Conservation (phyloP, 176 grass and related monocot genomes). For the Poa pratensis region DNA sequence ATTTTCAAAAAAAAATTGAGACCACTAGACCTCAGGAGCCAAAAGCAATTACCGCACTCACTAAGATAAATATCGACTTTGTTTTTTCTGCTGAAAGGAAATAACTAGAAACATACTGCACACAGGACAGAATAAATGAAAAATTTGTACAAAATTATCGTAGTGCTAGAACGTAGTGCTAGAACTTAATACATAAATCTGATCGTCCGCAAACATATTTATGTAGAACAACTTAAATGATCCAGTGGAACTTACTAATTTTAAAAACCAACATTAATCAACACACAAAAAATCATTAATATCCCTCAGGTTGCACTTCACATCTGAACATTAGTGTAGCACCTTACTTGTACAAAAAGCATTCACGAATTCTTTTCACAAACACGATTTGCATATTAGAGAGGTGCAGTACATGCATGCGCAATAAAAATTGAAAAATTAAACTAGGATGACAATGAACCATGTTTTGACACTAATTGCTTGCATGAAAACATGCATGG, state of each 20-base stretch:
- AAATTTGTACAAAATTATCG: constrained; percentile 9
- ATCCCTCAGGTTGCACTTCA: no score
- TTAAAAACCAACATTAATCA: neutral
- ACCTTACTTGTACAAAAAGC: neutral
- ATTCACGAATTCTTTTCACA: neutral
- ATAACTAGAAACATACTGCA: neutral
- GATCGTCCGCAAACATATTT: neutral
- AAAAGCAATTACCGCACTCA: no score
- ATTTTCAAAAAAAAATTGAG: no score
- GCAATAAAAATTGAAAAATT: neutral
- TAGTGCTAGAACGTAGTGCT: neutral
- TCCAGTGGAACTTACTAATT: neutral
- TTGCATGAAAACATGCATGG: neutral
- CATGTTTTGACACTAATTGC: neutral
- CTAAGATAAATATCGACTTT: no score
- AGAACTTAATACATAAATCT: constrained; percentile 12
- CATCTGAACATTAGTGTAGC: neutral
- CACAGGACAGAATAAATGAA: neutral
- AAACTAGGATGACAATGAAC: neutral
- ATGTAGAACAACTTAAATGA: neutral
- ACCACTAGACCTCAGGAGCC: no score
- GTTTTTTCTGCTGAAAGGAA: neutral
- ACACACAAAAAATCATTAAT: neutral
- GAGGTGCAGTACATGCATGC: neutral
- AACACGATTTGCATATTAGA: neutral